These are phyloP conservation scores for Nemania serpens DNA, from an alignment of 2,329 filamentous ascomycete genomes.

Conservation along the genomic window DNA sequence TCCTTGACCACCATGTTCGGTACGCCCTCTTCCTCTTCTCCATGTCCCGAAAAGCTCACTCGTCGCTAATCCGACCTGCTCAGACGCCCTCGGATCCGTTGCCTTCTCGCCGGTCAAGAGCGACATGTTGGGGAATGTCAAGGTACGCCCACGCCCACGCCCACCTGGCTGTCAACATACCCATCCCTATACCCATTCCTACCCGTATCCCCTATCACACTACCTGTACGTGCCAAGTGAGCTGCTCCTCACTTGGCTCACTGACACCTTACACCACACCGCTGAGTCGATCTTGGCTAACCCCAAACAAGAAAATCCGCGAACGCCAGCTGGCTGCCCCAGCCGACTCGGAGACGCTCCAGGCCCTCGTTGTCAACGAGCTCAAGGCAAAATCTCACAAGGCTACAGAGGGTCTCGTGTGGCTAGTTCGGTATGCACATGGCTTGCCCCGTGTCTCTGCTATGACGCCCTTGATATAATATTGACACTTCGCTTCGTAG, in stretches of 20 bases:
- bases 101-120: conserved; percentile 91
- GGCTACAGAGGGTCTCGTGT: conserved; percentile 87
- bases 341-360: conserved; percentile 78
- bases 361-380: conserved; percentile 85
- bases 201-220: background rate
- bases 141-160: conserved; percentile 58
- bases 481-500: conserved; percentile 49
- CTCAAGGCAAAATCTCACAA: conserved; percentile 86
- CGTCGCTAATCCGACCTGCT: conserved; percentile 8
- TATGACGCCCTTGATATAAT: background rate
- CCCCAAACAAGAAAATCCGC: conserved; percentile 74
- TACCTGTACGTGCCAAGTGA: no score
- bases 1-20: conserved; percentile 86
- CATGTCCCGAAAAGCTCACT: background rate
- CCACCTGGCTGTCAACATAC: background rate
- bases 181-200: background rate
- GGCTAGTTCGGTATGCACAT: conserved; percentile 76
- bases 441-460: conserved; percentile 8
- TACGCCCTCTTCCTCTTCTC: conserved; percentile 45
- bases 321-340: conserved; percentile 80
- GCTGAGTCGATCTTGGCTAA: conserved; percentile 21
- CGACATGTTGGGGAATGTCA: conserved; percentile 90
- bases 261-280: no score
- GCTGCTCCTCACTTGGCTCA: no score
- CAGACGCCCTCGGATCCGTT: conserved; percentile 67